These are phyloP conservation scores for Tylopilus sp. DNA, from an alignment of 1,284 basidiomycete genomes.

Conservation along the genomic window DNA sequence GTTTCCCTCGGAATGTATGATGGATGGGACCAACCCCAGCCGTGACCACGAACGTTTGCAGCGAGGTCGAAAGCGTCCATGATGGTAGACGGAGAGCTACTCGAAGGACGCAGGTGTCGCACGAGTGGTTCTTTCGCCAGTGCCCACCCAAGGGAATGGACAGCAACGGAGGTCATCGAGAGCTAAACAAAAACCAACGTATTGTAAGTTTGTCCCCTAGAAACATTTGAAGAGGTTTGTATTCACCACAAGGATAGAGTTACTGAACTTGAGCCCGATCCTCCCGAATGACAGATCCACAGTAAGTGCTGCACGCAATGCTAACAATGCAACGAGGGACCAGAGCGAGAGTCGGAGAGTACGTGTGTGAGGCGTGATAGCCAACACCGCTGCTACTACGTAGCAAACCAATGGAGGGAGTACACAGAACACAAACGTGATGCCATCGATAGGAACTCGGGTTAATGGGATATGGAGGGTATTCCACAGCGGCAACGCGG, in stretches of 20 bases:
- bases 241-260: constrained; percentile 38
- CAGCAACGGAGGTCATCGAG: constrained; percentile 9
- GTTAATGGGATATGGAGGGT: not conserved
- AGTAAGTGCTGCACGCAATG: not conserved
- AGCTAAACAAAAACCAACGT: not conserved
- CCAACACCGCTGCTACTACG: not conserved
- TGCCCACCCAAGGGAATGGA: constrained; percentile 21
- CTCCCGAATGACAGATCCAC: not conserved
- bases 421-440: not conserved
- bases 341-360: not conserved
- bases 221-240: not conserved
- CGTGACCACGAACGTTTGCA: not conserved
- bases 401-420: not conserved
- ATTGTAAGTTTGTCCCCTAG: not conserved
- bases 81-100: not conserved
- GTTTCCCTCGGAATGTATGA: constrained; percentile 1
- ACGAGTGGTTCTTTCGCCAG: not conserved
- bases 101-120: not conserved
- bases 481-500: not conserved
- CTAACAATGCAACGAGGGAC: not conserved
- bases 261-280: constrained; percentile 33
- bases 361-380: not conserved
- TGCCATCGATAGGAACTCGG: not conserved
- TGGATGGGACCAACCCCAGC: constrained; percentile 1
- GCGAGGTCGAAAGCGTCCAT: constrained; percentile 3